These are phyloP conservation scores for Drosera capensis DNA, from an alignment of 148 eudicot species.

Conservation along the genomic window DNA sequence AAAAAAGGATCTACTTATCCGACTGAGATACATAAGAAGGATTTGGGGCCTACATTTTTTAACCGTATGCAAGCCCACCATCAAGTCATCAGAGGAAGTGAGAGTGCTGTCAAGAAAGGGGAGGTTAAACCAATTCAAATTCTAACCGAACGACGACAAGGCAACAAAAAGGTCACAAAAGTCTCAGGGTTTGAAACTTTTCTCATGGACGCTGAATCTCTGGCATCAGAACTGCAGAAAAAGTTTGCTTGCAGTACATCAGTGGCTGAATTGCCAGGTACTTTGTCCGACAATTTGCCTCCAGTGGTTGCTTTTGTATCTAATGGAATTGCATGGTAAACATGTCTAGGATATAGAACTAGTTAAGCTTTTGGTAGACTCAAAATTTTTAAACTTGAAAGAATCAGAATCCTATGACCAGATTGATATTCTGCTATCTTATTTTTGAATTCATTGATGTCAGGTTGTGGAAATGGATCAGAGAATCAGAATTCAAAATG, in stretches of 20 bases:
- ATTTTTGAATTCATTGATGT: no score
- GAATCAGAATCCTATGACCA: no score
- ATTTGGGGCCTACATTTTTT: slow-evolving; percentile 52
- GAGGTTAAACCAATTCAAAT: slow-evolving; percentile 62
- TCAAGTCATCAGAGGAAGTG: slow-evolving; percentile 69
- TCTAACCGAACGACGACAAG: slow-evolving; percentile 82
- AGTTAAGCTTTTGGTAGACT: no score
- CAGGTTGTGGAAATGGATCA: no score
- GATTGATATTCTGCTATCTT: no score
- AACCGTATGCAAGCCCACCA: slow-evolving; percentile 91
- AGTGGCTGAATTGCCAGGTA: slow-evolving; percentile 73
- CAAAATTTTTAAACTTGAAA: no score
- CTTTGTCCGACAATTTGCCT: slow-evolving; percentile 1
- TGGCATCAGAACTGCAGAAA: slow-evolving; percentile 89
- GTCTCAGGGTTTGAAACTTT: slow-evolving; percentile 83
- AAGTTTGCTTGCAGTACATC: slow-evolving; percentile 96
- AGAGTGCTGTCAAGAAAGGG: slow-evolving; percentile 69
- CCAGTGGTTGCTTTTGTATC: background rate
- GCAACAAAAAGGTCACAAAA: slow-evolving; percentile 92
- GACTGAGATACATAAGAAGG: slow-evolving; percentile 91
- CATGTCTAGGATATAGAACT: no score
- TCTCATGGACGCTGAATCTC: slow-evolving; percentile 67
- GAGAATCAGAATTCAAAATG: no score
- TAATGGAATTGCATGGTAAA: no score
- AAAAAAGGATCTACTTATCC: slow-evolving; percentile 84